phyloP scores from a whole-genome alignment of 805 yeast genomes.

The Hemisphaericaspora nanyangensis region DNA sequence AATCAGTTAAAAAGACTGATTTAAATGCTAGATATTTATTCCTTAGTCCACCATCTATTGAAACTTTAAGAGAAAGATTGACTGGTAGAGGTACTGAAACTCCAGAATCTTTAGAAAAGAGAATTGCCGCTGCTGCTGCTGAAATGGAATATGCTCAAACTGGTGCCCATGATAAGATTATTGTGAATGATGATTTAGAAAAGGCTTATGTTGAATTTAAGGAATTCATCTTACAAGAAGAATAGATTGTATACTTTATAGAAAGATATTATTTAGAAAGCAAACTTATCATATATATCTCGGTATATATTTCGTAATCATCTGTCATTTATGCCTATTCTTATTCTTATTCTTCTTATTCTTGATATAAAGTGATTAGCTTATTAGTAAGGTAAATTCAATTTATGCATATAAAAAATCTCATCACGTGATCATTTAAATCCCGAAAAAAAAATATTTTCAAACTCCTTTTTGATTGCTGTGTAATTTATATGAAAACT shows the following conservation, averaged over 20 bases:
- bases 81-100: slow-evolving; percentile 95
- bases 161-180: slow-evolving; percentile 87
- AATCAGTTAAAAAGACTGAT: slow-evolving; percentile 77
- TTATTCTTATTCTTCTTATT: too few relatives aligned
- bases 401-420: too few relatives aligned
- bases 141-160: slow-evolving; percentile 87
- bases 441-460: too few relatives aligned
- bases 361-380: not conserved
- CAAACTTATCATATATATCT: not conserved
- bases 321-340: too few relatives aligned
- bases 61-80: slow-evolving; percentile 69
- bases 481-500: not conserved
- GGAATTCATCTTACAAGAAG: slow-evolving; percentile 57
- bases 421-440: not conserved
- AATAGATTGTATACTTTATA: too few relatives aligned
- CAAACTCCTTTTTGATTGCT: not conserved
- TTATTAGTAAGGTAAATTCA: not conserved
- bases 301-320: not conserved
- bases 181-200: slow-evolving; percentile 90
- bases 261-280: too few relatives aligned
- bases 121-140: slow-evolving; percentile 80
- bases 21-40: slow-evolving; percentile 84
- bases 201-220: slow-evolving; percentile 80
- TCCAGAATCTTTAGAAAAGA: slow-evolving; percentile 73
- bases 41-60: slow-evolving; percentile 89